Evolutionary conservation across 495 filamentous ascomycete species (phyloP), one percentile per base, ranked within the genome.

Genomic region (Aspergillus mulundensis): DNA sequence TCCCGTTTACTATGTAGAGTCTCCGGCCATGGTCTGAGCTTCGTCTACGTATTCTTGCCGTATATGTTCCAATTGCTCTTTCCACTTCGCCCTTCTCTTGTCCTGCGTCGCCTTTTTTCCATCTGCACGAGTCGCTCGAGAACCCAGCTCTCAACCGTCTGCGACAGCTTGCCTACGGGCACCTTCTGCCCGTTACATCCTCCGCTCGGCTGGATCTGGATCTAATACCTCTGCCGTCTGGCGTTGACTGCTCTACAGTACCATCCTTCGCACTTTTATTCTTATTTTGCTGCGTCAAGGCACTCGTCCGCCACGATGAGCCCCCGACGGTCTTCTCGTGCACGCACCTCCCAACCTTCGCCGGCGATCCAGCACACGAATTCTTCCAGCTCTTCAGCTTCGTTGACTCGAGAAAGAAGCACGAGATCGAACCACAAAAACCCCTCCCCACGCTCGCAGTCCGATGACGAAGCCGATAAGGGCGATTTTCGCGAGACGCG

Each of bases 301-400:
- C 41, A 53, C 54, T 46, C 42, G n/a, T 54, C 50, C 50, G 47
- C 60, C 58, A 63, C 64, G 63, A 82, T 82, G 75, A 87, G 89
- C 64, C 88, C 91, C 64, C 87, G 94, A 70, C 90, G 94, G 69
- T 96, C 91, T 48, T 94, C 93, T 63, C 85, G 94, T 73, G 89
- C 91, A 75, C 90, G 91, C 70, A 84, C 83, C 58, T 83, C 87
- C 57, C 89, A 94, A 73, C 84, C 89, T 55, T 81, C 84, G 61
- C 76, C 80, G 61, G 78, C 78, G 56, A 71, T 78, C 41, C 85
- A 90, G 54, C 84, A 89, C 66, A 80, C 78, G 66, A 78, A 78
- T 65, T 92, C 91, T 39, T 90, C 91, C 19, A 84, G 83, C 48
- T 88, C 92, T 50, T 93, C 91, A 14, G 79, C 74, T 52, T 87